Evolutionary conservation across 805 yeast species (phyloP), one percentile per base, ranked within the genome.

Genomic region (Candida montana): DNA sequence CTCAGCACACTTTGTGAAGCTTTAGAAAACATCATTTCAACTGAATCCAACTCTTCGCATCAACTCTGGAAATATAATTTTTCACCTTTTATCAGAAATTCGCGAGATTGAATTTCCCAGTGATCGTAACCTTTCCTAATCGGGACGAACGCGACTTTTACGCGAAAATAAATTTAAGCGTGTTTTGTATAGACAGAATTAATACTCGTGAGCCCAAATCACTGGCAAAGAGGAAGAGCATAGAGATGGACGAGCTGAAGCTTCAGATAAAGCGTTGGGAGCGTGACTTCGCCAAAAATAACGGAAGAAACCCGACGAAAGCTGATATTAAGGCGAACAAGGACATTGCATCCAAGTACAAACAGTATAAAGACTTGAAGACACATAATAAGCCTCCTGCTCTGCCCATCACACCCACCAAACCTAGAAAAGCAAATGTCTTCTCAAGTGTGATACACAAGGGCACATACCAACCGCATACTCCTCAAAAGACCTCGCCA

Each of bases 251-350:
- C 27, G 51, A 12, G 7, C 33, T 76, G 27, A 72, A 72, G 47
- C 47, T 59, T 7, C 71, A 69, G 42, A 63, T 79, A 40, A 79
- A 79, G 49, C 54, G 55, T 9, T 79, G 84, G 83, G 84, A 79
- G 46, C 67, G 71, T 33, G 48, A 51, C 2, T 79, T 75, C 49
- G 51, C 57, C 15, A 48, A 52, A 13, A 46, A 54, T 17, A 47
- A 66, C 32, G 70, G 72, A 2, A 57, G 75, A n/a, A 58, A 59
- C 15, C 83, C 85, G 0, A 52, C 63, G 0, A 67, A 64, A 23
- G 63, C 63, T 11, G 83, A 77, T 50, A 69, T 79, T 37, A 71
- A 67, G 48, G 51, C 55, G 7, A 55, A 67, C 35, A 57, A 62
- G 1, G 62, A 55, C 2, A 62, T 75, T 2, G 58, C 63, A 42